Evolutionary conservation across 768 basidiomycete species (phyloP), one percentile per base, ranked within the genome.

Genomic region (Agaricus subrufescens): DNA sequence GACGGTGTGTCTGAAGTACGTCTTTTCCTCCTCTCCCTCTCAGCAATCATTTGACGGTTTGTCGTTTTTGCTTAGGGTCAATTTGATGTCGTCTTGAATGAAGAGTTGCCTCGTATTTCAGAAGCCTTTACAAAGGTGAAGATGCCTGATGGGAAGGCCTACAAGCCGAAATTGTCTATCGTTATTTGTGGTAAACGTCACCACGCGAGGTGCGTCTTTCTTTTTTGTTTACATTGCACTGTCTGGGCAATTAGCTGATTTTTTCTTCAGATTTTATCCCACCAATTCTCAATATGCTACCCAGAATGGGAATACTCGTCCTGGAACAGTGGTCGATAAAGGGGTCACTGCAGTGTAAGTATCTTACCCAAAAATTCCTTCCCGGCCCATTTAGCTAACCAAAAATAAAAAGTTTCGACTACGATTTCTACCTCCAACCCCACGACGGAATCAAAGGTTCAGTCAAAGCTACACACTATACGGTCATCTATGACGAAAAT

Each of bases 161-260:
- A 91, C 63, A 70, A 73, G 25, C 91, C 91, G 0, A 63, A 67
- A 44, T 62, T 94, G 38, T 83, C 87, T 2, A 89, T 93, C 62
- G 69, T 89, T 56, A 85, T 93, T 40, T 94, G 91, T 62, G 91
- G 91, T 19, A 93, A 93, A 67, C 80, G 86, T 2, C 85, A 86
- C 61, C 81, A 85, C 60, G 80, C 83, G 4, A 78, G 76, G 67
- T 82, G 69, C 62, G 73, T 67, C 60, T 67, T 66, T 67, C 60
- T 67, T 66, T 31, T n/a, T 19, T 47, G n/a, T 12, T 8, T n/a
- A 38, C 45, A 2, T 1, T 11, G 19, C 19, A 19, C 19, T 54
- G 34, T 1, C 9, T n/a, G 11, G 29, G 47, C 27, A 25, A 12
- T 25, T n/a, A 31, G 31, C 9, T 19, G 31, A 12, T 52, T 3